Base-by-base conservation (phyloP, 1,139 yeast genomes). In the Kurtzmaniella quercitrusa region DNA sequence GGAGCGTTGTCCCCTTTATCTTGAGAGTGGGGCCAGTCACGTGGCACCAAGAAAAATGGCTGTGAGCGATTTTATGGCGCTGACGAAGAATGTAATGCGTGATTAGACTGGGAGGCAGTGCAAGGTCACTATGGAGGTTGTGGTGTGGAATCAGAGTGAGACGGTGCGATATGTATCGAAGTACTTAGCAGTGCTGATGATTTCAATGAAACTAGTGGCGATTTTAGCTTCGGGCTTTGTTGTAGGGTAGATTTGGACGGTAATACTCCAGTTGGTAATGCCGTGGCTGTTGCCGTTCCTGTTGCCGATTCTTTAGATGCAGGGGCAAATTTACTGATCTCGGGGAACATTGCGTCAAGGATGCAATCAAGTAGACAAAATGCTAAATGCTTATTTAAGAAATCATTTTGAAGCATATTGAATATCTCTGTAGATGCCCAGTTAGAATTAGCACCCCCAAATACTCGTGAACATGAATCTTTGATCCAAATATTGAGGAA, bases 321-420 rank as follows among this genome's bases (percentile, higher is more conserved):
- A 27, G 31, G 31, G 12, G 36, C 6, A 15, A 31, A 14, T 15
- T 31, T 14, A 17, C 11, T 14, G 18, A 18, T 15, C 45, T 63
- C 67, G 1, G 66, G 66, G 43, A 64, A 62, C n/a, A 64, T 10
- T 38, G 62, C 62, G 2, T 58, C 59, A 1, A 63, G 29, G 3
- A 65, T 38, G 12, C 53, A 58, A 33, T 63, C 65, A 17, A 87
- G 56, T 2, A 87, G 46, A 43, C 78, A 76, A 48, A 81, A 75
- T 1, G 83, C 56, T 44, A 90, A 61, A 55, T 85, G 88, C 34
- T 80, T 75, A 57, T 86, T 85, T 47, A 90, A 64, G 29, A 73
- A 71, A 46, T 83, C 87, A 56, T 88, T 86, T 57, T 91, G 98
- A 9, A 87, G 53, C 79, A 85, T 75, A 14, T 75, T 77, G 59